Base-by-base conservation (phyloP, 768 basidiomycete species). In the Exsudoporus frostii region DNA sequence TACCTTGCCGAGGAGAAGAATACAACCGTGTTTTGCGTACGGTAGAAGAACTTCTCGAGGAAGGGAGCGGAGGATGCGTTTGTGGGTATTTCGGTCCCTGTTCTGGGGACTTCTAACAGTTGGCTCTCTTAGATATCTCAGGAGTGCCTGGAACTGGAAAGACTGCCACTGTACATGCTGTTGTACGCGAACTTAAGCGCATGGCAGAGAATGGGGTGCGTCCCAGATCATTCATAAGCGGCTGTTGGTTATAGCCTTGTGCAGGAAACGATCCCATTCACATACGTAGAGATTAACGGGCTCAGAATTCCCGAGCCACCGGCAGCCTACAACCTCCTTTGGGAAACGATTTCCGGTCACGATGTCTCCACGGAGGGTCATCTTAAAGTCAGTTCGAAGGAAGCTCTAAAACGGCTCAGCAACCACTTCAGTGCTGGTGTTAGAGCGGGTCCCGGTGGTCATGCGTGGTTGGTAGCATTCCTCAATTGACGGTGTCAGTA, bases 81-180 rank as follows among this genome's bases (percentile, higher is more conserved):
- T 98, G 95, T 96, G 63, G 66, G 92, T 51, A 42, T 15, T 49
- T 41, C 40, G 5, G 7, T 46, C 30, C 33, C 45, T 11, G 8
- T 32, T 39, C 36, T 34, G 0, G 14, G 34, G 14, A 6, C 19
- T 50, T 56, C 41, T 57, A 24, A 59, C 46, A 49, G 14, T 48
- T 14, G 10, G 8, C 6, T 15, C 7, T 25, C 53, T 14, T 49
- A 98, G 95, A 98, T 70, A 97, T 98, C 44, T 94, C 95, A 7
- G 96, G 97, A 9, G 93, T 98, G 7, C 97, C 96, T n/a, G 96
- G 97, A 7, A 98, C 96, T 2, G 96, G 97, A 9, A 99, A 98
- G 73, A 99, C 97, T 1, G 97, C 97, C 0, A 98, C 97, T 0
- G 94, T 98, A 0, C 95, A 98, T 62, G 90, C 89, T 1, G 88